Percentiles rank a stretch among this genome's conserved stretches.
Conservation (phyloP, 116 monocot genomes). For the Phalaenopsis hybrid region DNA sequence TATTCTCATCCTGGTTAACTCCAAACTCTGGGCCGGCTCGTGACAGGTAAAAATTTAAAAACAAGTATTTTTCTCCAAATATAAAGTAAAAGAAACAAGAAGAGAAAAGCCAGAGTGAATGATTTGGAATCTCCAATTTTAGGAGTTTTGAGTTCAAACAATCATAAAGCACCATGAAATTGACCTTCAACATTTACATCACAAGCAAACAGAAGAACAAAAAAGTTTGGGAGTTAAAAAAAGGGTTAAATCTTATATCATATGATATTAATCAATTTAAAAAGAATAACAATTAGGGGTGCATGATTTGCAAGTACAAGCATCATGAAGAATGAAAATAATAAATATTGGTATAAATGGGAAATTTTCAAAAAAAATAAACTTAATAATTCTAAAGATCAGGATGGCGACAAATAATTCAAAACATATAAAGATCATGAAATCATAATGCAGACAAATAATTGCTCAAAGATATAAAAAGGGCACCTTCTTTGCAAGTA, state of each 20-base stretch:
- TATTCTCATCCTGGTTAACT: no score
- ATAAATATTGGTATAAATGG: background rate
- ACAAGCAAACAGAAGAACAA: background rate
- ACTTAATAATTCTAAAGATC: background rate
- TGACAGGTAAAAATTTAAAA: background rate
- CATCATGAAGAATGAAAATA: background rate
- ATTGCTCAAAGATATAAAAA: background rate
- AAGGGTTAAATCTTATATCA: background rate
- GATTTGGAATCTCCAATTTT: background rate
- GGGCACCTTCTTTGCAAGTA: constrained; percentile 40
- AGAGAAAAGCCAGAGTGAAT: background rate
- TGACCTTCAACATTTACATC: background rate
- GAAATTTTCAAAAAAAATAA: background rate
- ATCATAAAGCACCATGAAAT: background rate
- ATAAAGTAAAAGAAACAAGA: background rate
- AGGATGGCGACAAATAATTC: background rate
- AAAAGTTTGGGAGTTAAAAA: background rate
- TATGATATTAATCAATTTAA: background rate
- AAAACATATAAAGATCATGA: background rate
- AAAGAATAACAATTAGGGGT: background rate
- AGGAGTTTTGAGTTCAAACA: background rate
- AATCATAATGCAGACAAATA: background rate
- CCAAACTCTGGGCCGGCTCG: no score
- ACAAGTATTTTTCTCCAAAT: background rate
- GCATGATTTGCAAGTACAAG: background rate